Evolutionary conservation across 2,329 filamentous ascomycete genomes (phyloP).

Genomic region (Talaromyces marneffei): DNA sequence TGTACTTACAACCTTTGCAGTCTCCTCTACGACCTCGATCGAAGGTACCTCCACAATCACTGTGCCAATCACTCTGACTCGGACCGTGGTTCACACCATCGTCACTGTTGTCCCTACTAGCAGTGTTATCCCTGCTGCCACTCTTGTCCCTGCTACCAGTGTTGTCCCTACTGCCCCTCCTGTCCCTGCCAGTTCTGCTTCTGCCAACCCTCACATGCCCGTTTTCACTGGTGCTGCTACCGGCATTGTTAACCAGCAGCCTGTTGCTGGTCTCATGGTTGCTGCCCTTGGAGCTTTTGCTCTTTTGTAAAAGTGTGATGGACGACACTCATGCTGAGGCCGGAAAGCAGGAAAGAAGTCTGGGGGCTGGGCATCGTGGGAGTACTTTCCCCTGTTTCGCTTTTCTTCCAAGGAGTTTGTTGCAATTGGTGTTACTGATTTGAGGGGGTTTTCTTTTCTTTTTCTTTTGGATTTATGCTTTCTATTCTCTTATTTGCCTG

Average conservation of each 20-base stretch:
- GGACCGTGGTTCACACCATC: slow-evolving; percentile 11
- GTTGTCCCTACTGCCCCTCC: not conserved
- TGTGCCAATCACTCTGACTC: slow-evolving; percentile 15
- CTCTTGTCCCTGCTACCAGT: slow-evolving; percentile 4
- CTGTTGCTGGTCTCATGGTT: slow-evolving; percentile 32
- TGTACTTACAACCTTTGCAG: not conserved
- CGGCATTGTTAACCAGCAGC: slow-evolving; percentile 23
- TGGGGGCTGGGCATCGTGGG: not conserved
- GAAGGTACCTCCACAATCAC: slow-evolving; percentile 15
- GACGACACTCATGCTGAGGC: not conserved
- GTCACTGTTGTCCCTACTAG: slow-evolving; percentile 15
- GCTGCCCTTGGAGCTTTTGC: slow-evolving; percentile 35
- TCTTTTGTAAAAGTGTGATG: slow-evolving; percentile 29
- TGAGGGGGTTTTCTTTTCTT: not conserved
- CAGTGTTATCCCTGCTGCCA: not conserved
- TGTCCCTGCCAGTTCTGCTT: not conserved
- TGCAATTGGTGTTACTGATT: not conserved
- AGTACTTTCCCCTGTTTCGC: not conserved
- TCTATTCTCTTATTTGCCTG: not conserved
- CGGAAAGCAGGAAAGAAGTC: not conserved
- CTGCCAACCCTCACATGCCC: slow-evolving; percentile 10
- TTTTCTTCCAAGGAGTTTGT: not conserved
- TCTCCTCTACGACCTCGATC: slow-evolving; percentile 8
- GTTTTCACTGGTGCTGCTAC: slow-evolving; percentile 33
- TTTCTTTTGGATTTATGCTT: not conserved